phyloP scores from a whole-genome alignment of 2,329 filamentous ascomycete species.

The Claviceps sp. region DNA sequence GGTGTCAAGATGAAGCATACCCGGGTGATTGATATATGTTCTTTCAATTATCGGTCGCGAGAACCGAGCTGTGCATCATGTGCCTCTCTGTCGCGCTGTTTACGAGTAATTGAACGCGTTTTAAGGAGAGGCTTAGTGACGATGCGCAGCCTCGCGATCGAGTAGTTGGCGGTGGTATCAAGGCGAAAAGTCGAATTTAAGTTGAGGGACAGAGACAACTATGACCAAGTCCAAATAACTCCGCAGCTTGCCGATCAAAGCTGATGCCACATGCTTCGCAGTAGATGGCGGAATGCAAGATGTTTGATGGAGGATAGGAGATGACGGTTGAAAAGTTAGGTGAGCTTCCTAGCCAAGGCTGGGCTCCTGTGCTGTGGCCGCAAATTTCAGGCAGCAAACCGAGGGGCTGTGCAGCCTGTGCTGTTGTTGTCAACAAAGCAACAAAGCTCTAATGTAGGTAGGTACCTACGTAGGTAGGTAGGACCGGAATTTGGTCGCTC shows the following conservation, averaged over 20 bases:
- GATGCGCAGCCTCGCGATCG: conserved; percentile 7
- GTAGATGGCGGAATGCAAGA: conserved; percentile 13
- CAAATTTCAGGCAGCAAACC: conserved; percentile 19
- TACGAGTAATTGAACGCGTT: conserved; percentile 19
- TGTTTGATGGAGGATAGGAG: conserved; percentile 19
- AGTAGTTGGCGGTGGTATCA: conserved; percentile 3
- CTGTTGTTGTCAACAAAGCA: too few species aligned
- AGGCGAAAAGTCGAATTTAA: conserved; percentile 5
- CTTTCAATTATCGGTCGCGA: conserved; percentile 11
- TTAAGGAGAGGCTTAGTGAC: conserved; percentile 6
- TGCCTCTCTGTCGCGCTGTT: conserved; percentile 17
- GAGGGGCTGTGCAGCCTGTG: too few species aligned
- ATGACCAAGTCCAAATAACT: conserved; percentile 10
- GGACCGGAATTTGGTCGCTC: conserved; percentile 9
- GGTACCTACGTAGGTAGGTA: too few species aligned
- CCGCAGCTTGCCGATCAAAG: conserved; percentile 13
- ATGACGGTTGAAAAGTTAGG: conserved; percentile 18
- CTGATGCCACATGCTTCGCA: conserved; percentile 10
- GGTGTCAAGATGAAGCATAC: conserved; percentile 17
- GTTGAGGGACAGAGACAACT: conserved; percentile 8
- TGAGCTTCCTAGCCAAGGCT: conserved; percentile 12
- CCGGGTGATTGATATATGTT: conserved; percentile 14
- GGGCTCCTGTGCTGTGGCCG: conserved; percentile 11
- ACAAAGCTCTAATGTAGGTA: too few species aligned
- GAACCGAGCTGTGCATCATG: background rate